phyloP scores from a whole-genome alignment of 805 yeast genomes.

The Kregervanrija fluxuum region DNA sequence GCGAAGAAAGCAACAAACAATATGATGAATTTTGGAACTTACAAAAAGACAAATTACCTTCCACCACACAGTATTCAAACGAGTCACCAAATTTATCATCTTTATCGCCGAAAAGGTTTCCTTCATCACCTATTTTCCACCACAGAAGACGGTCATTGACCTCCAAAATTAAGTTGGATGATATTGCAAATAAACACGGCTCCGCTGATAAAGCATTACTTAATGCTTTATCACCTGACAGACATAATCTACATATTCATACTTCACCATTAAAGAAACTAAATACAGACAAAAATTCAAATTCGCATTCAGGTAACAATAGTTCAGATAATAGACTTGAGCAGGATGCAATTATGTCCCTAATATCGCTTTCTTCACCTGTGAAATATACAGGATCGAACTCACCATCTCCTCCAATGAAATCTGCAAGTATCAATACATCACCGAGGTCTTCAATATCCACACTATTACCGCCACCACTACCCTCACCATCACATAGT shows the following conservation, averaged over 20 bases:
- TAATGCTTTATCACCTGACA: slow-evolving; percentile 18
- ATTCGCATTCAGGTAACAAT: slow-evolving; percentile 7
- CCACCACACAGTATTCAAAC: background rate
- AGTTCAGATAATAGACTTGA: slow-evolving; percentile 30
- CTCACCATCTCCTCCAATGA: slow-evolving; percentile 9
- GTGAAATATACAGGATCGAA: slow-evolving; percentile 15
- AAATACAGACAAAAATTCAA: background rate
- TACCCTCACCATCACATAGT: background rate
- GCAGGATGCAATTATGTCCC: slow-evolving; percentile 48
- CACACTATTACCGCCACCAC: slow-evolving; percentile 3
- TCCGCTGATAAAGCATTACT: slow-evolving; percentile 21
- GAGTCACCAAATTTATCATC: slow-evolving; percentile 1
- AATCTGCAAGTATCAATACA: background rate
- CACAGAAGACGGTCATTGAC: slow-evolving; percentile 10
- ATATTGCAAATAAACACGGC: slow-evolving; percentile 20
- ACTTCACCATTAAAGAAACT: slow-evolving; percentile 12
- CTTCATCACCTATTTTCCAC: slow-evolving; percentile 5
- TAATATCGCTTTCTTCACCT: slow-evolving; percentile 51
- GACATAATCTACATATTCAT: background rate
- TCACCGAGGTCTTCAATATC: background rate
- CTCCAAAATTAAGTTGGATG: slow-evolving; percentile 22
- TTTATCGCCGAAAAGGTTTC: slow-evolving; percentile 3
- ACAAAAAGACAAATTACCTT: slow-evolving; percentile 20
- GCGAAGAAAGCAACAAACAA: slow-evolving; percentile 10
- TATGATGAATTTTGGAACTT: slow-evolving; percentile 25